These are phyloP conservation scores for Hortaea sp. DNA, from an alignment of 2,329 filamentous ascomycete species.

Conservation along the genomic window DNA sequence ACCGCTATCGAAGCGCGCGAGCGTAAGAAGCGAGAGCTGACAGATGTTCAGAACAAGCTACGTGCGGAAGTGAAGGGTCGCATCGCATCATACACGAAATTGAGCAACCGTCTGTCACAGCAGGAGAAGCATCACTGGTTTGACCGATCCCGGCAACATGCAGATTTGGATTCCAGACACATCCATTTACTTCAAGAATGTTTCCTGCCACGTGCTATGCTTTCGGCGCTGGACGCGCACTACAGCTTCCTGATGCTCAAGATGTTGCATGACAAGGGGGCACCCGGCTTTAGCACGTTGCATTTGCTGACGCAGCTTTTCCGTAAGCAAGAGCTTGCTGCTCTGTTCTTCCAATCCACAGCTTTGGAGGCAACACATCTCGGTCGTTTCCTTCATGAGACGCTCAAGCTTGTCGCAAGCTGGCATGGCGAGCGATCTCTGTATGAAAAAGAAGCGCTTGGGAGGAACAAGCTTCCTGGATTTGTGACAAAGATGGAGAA, in stretches of 20 bases:
- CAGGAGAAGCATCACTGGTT: slow-evolving; percentile 77
- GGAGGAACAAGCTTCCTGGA: slow-evolving; percentile 59
- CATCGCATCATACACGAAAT: slow-evolving; percentile 56
- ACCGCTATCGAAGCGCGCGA: slow-evolving; percentile 57
- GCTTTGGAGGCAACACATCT: slow-evolving; percentile 85
- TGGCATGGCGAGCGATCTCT: slow-evolving; percentile 72
- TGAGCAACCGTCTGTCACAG: slow-evolving; percentile 57
- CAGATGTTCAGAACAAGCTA: slow-evolving; percentile 58
- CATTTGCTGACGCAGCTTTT: slow-evolving; percentile 78
- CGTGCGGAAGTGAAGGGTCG: slow-evolving; percentile 64
- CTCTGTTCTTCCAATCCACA: slow-evolving; percentile 80
- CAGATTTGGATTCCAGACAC: slow-evolving; percentile 57
- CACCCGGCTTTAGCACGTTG: slow-evolving; percentile 78
- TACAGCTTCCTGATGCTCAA: slow-evolving; percentile 81
- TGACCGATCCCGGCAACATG: slow-evolving; percentile 38
- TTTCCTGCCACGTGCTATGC: slow-evolving; percentile 73
- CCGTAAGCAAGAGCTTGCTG: slow-evolving; percentile 66
- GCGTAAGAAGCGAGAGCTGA: slow-evolving; percentile 58
- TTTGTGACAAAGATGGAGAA: slow-evolving; percentile 63
- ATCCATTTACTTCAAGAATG: slow-evolving; percentile 79
- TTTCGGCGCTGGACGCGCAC: slow-evolving; percentile 79
- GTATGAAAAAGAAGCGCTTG: slow-evolving; percentile 77
- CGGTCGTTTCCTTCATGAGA: slow-evolving; percentile 78
- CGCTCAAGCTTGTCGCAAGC: slow-evolving; percentile 65
- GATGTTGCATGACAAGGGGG: slow-evolving; percentile 73